Percentiles rank a stretch among this genome's conserved stretches.
These are phyloP conservation scores for Gracilaria domingensis DNA, from an alignment of 23 red algal genomes.

Conservation along the genomic window DNA sequence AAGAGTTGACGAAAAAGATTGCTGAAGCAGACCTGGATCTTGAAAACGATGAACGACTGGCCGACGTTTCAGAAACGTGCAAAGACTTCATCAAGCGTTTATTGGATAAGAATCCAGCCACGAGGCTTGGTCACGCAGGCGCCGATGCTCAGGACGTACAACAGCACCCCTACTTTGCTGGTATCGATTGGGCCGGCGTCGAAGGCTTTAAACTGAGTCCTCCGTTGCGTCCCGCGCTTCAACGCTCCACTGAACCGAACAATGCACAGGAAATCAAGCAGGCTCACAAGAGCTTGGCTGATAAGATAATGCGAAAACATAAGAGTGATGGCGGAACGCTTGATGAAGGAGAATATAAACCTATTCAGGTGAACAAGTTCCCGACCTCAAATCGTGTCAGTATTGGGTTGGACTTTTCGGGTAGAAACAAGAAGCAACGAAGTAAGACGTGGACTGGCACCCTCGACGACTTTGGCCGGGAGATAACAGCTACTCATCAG, in stretches of 20 bases:
- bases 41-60: constrained; percentile 53
- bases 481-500: constrained; percentile 3
- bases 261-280: constrained; percentile 30
- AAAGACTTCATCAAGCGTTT: constrained; percentile 85
- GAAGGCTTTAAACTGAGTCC: constrained; percentile 60
- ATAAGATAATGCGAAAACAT: constrained; percentile 47
- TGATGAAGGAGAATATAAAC: constrained; percentile 72
- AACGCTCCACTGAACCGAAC: constrained; percentile 2
- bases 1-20: constrained; percentile 80
- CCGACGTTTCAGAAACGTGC: constrained; percentile 27
- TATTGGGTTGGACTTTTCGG: constrained; percentile 88
- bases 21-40: constrained; percentile 65
- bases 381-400: constrained; percentile 57
- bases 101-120: constrained; percentile 79
- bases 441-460: constrained; percentile 89
- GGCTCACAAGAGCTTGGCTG: constrained; percentile 56
- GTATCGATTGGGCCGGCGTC: constrained; percentile 78
- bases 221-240: constrained; percentile 59
- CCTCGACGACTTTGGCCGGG: constrained; percentile 77
- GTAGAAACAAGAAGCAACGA: constrained; percentile 34
- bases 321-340: constrained; percentile 19
- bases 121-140: constrained; percentile 71
- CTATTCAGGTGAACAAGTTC: constrained; percentile 48
- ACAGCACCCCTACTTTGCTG: constrained; percentile 88
- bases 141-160: constrained; percentile 79